Evolutionary conservation across 306 rosid species (phyloP), one percentile per base, ranked within the genome.

Genomic region (Amphicarpaea edgeworthii): DNA sequence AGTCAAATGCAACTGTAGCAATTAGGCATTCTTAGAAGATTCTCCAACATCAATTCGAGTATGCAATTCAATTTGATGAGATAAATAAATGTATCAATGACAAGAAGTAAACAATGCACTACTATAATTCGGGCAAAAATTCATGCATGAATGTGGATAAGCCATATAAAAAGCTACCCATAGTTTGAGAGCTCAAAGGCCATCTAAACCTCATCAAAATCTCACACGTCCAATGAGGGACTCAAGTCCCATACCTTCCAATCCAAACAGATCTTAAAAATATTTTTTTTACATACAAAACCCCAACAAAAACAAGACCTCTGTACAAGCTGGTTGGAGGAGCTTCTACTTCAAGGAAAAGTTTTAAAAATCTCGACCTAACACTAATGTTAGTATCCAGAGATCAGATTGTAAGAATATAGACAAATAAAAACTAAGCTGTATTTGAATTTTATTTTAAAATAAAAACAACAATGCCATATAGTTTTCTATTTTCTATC

Each of bases 61-160:
- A 62, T 51, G 60, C 32, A 53, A 73, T 68, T 9, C 24, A 32
- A 47, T n/a, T 51, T 8, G 8, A 8, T n/a, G 45, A 26, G 24
- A 42, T 42, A 12, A 30, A 67, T 32, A 69, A 30, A 67, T 32
- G 62, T 68, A 53, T 9, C 57, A 40, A 70, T 28, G 65, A 17
- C 62, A 74, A 55, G 70, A 72, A 68, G 63, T 26, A 78, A 61
- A 78, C 2, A 6, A 37, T 11, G 77, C 54, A 37, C 34, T 72
- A 42, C 8, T 19, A 68, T 21, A 30, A 76, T 77, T 58, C 26
- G n/a, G n/a, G n/a, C 47, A 62, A 8, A 28, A 8, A 43, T 64
- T 12, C 21, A 20, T 59, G n/a, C 23, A 61, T 62, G 45, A 12
- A 10, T 80, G 46, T 9, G 7, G 38, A 49, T 10, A 65, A 15